These are phyloP conservation scores for Protomyces gravidus DNA, from an alignment of 1,139 yeast genomes.

Conservation along the genomic window DNA sequence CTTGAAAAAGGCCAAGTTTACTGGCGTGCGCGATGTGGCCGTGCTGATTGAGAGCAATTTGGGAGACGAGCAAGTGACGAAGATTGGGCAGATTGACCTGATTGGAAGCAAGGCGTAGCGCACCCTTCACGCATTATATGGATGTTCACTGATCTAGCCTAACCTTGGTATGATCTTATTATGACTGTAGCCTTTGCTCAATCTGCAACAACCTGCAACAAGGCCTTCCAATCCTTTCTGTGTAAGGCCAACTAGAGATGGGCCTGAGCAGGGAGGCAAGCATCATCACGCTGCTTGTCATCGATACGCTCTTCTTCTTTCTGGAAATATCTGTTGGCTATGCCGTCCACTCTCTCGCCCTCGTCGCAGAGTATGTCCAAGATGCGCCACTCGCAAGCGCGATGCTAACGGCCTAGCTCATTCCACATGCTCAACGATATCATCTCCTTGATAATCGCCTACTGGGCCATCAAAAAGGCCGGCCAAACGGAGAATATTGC, in stretches of 20 bases:
- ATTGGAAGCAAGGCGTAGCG: conserved; percentile 3
- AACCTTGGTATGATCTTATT: too few relatives aligned
- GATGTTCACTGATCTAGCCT: too few relatives aligned
- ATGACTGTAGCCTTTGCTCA: too few relatives aligned
- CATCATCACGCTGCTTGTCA: conserved; percentile 63
- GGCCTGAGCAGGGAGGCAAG: conserved; percentile 56
- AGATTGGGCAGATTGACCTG: conserved; percentile 8
- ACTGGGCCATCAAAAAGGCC: conserved; percentile 94
- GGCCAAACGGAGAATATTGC: conserved; percentile 55
- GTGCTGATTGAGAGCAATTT: conserved; percentile 13
- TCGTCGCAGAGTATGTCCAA: conserved; percentile 27
- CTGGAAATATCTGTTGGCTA: conserved; percentile 68
- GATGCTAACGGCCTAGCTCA: conserved; percentile 80
- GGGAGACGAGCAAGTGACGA: neutral
- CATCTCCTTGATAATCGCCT: conserved; percentile 78
- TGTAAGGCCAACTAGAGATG: conserved; percentile 2
- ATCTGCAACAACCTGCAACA: too few relatives aligned
- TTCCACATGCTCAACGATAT: conserved; percentile 94
- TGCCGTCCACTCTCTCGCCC: conserved; percentile 35
- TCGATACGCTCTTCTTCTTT: conserved; percentile 80
- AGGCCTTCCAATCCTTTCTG: too few relatives aligned
- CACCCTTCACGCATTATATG: too few relatives aligned
- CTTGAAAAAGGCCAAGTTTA: conserved; percentile 14
- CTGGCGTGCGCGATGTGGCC: conserved; percentile 2
- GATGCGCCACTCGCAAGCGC: neutral